A percentile compares a stretch with the other conserved stretches of the same genome.
These are phyloP conservation scores for Metschnikowia lunata DNA, from an alignment of 805 yeast genomes.

Conservation along the genomic window DNA sequence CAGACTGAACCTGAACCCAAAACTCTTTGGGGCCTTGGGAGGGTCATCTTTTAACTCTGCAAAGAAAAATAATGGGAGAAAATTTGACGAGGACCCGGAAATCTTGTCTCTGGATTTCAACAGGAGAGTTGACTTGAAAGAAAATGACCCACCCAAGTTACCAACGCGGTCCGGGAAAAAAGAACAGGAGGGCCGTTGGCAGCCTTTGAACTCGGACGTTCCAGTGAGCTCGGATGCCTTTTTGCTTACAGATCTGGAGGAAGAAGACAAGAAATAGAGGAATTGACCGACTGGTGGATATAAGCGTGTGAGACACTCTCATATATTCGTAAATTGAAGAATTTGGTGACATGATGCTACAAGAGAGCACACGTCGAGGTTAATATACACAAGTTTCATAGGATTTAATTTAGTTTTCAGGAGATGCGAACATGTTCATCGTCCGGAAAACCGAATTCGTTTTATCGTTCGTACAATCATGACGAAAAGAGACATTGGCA, in stretches of 20 bases:
- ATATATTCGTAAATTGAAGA: too few relatives aligned
- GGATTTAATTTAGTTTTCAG: conserved; percentile 3
- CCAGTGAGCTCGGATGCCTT: conserved; percentile 42
- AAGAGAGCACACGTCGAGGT: not conserved
- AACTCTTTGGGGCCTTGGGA: conserved; percentile 44
- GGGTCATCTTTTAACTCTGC: conserved; percentile 35
- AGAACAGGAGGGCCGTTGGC: conserved; percentile 29
- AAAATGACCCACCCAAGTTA: conserved; percentile 23
- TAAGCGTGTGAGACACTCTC: too few relatives aligned
- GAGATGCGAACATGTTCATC: conserved; percentile 13
- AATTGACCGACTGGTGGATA: too few relatives aligned
- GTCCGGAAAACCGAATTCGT: conserved; percentile 13
- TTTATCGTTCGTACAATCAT: conserved; percentile 17
- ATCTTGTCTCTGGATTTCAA: conserved; percentile 49
- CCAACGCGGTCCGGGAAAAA: conserved; percentile 16
- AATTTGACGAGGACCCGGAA: conserved; percentile 52
- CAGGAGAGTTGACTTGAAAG: conserved; percentile 39
- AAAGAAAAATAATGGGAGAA: conserved; percentile 22
- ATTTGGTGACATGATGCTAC: too few relatives aligned
- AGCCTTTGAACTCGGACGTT: conserved; percentile 34
- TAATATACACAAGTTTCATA: conserved; percentile 12
- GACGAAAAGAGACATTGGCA: conserved; percentile 18
- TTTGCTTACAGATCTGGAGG: conserved; percentile 42
- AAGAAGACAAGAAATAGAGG: conserved; percentile 26
- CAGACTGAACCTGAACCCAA: conserved; percentile 21